Evolutionary conservation across 2,329 filamentous ascomycete genomes (phyloP).

Genomic region (Didymella keratinophila): DNA sequence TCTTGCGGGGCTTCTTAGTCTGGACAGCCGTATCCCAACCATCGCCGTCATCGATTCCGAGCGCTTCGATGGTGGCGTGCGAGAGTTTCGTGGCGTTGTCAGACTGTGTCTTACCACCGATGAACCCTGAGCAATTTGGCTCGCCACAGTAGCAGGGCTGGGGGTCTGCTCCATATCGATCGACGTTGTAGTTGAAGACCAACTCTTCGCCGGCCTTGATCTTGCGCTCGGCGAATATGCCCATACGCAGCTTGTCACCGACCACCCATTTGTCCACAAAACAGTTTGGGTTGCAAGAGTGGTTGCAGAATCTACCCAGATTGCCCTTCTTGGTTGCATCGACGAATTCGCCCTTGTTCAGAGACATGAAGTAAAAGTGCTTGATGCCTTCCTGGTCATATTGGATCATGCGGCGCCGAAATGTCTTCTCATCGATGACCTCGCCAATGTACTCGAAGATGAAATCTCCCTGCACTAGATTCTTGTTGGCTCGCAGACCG

Average conservation of each 20-base stretch:
- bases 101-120: constrained; percentile 97
- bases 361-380: constrained; percentile 99
- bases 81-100: constrained; percentile 93
- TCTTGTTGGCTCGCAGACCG: constrained; percentile 81
- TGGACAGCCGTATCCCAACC: constrained; percentile 90
- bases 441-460: constrained; percentile 99
- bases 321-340: constrained; percentile 98
- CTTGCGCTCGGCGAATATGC: constrained; percentile 89
- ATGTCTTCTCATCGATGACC: constrained; percentile 91
- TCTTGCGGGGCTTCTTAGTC: constrained; percentile 90
- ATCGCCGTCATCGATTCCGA: constrained; percentile 92
- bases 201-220: constrained; percentile 91
- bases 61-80: constrained; percentile 87
- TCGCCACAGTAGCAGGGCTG: constrained; percentile 98
- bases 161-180: constrained; percentile 94
- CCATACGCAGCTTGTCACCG: constrained; percentile 96
- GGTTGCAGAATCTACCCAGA: constrained; percentile 95
- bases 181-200: constrained; percentile 99
- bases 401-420: constrained; percentile 87
- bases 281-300: constrained; percentile 98
- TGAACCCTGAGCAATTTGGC: constrained; percentile 92
- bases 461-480: constrained; percentile 84
- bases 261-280: constrained; percentile 99
- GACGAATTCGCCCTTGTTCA: constrained; percentile 94
- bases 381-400: constrained; percentile 98